A percentile compares a stretch with the other conserved stretches of the same genome.
Conservation (phyloP, 2,329 filamentous ascomycete genomes). For the Colletotrichum orchidophilum region DNA sequence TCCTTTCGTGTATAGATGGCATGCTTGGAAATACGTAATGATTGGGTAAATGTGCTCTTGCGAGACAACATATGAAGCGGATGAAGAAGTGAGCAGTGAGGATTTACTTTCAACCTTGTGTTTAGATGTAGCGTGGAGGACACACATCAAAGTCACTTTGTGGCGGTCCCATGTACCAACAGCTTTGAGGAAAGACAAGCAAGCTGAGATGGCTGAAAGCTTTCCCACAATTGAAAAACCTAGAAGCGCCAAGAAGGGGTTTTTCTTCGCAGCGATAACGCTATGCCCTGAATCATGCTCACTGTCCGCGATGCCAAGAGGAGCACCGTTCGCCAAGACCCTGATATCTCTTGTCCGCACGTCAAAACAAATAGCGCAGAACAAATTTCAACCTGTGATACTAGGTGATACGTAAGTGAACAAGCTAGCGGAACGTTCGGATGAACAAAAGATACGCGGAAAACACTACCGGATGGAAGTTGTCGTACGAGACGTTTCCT, state of each 20-base stretch:
- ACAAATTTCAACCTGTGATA: background rate
- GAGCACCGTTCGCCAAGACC: constrained; percentile 11
- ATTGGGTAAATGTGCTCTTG: background rate
- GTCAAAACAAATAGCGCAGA: background rate
- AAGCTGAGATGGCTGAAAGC: background rate
- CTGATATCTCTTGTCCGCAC: background rate
- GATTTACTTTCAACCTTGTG: background rate
- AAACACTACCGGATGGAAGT: background rate
- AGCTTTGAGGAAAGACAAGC: background rate
- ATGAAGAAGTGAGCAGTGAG: background rate
- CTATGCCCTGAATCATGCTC: constrained; percentile 15
- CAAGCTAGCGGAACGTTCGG: background rate
- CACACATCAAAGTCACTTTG: background rate
- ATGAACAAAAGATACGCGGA: background rate
- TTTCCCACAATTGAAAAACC: background rate
- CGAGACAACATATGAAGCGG: background rate
- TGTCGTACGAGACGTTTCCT: too few relatives aligned
- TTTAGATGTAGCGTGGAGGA: background rate
- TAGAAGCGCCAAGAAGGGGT: constrained; percentile 3
- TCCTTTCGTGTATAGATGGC: too few relatives aligned
- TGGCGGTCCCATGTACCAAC: background rate
- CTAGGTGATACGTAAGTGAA: too few relatives aligned
- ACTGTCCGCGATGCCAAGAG: constrained; percentile 14
- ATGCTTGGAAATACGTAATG: background rate
- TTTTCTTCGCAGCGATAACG: constrained; percentile 5